These are phyloP conservation scores for Kandelia obovata DNA, from an alignment of 345 rosid species.

Conservation along the genomic window DNA sequence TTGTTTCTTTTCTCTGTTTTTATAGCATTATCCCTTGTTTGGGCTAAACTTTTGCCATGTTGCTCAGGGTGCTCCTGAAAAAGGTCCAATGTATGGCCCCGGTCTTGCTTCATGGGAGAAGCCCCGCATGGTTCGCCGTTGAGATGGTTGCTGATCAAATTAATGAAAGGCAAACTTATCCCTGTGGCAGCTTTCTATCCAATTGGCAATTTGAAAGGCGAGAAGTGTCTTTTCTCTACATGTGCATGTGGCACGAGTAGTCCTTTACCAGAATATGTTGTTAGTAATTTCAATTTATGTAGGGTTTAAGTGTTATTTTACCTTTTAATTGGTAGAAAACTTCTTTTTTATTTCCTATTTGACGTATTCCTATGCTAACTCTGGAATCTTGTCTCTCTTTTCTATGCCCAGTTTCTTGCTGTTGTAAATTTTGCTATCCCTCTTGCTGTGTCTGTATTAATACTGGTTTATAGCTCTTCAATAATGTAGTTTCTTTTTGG, in stretches of 20 bases:
- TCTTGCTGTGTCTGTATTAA: too few species aligned
- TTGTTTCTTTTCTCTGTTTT: neutral
- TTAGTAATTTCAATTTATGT: slow-evolving; percentile 33
- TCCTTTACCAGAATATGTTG: slow-evolving; percentile 34
- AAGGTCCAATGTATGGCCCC: slow-evolving; percentile 60
- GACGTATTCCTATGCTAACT: too few species aligned
- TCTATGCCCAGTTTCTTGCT: too few species aligned
- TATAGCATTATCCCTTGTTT: slow-evolving; percentile 11
- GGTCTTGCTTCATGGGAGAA: slow-evolving; percentile 77
- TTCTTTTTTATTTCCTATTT: slow-evolving; percentile 1
- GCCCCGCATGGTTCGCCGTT: slow-evolving; percentile 58
- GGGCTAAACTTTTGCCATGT: slow-evolving; percentile 6
- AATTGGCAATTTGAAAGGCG: slow-evolving; percentile 16
- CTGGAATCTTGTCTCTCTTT: too few species aligned
- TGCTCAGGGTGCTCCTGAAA: slow-evolving; percentile 62
- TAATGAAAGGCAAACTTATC: slow-evolving; percentile 25
- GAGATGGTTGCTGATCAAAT: slow-evolving; percentile 27
- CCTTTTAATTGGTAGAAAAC: slow-evolving; percentile 13
- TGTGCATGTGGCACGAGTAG: slow-evolving; percentile 34
- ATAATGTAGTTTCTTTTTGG: neutral
- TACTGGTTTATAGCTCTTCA: neutral
- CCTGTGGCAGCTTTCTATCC: slow-evolving; percentile 14
- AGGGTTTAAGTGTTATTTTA: slow-evolving; percentile 25
- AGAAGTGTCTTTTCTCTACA: slow-evolving; percentile 34
- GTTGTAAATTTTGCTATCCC: too few species aligned